Conservation (phyloP, 768 basidiomycete genomes). For the Leccinum boreale region DNA sequence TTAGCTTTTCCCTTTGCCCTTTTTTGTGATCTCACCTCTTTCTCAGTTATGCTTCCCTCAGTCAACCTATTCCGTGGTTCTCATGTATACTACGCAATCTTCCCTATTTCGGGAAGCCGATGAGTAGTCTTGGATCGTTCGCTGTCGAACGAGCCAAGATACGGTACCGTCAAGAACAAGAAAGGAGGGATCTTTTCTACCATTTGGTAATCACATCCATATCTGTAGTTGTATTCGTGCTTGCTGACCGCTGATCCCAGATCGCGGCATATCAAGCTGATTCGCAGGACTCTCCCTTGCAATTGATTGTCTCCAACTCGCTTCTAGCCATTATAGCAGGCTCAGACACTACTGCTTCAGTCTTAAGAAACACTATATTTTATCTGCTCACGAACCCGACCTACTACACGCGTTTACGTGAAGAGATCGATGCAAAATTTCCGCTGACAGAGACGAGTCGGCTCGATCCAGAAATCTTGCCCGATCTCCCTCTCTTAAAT, state of each 20-base stretch:
- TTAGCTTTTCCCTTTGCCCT: conserved; percentile 6
- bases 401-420: conserved; percentile 34
- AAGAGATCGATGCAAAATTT: conserved; percentile 38
- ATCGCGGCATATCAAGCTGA: conserved; percentile 24
- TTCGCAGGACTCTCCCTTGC: conserved; percentile 24
- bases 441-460: conserved; percentile 15
- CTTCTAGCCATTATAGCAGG: conserved; percentile 44
- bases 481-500: conserved; percentile 34
- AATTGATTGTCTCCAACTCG: conserved; percentile 35
- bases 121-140: conserved; percentile 30
- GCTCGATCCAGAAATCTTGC: conserved; percentile 20
- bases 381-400: conserved; percentile 39
- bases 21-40: conserved; percentile 3
- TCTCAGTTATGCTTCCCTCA: conserved; percentile 11
- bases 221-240: neutral
- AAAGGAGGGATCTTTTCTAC: conserved; percentile 36
- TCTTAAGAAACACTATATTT: conserved; percentile 38
- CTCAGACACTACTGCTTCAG: conserved; percentile 45
- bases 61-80: conserved; percentile 25
- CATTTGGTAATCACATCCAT: conserved; percentile 34
- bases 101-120: conserved; percentile 29
- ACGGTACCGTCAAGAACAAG: conserved; percentile 17
- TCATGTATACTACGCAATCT: conserved; percentile 23
- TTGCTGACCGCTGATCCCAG: conserved; percentile 15
- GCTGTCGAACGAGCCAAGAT: conserved; percentile 23